These are phyloP conservation scores for Wickerhamiella azyma DNA, from an alignment of 805 yeast genomes.

Conservation along the genomic window DNA sequence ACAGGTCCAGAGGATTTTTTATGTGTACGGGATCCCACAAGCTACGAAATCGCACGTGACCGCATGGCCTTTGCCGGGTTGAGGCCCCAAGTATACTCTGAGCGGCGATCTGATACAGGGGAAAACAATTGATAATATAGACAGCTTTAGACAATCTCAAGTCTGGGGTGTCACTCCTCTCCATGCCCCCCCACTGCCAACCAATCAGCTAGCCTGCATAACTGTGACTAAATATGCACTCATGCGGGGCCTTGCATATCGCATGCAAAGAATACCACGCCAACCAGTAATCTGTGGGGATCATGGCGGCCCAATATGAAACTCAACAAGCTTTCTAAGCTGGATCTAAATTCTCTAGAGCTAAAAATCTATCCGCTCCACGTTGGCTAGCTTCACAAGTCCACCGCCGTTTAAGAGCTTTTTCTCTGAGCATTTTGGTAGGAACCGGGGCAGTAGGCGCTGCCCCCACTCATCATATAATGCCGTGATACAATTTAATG, in stretches of 20 bases:
- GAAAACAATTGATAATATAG: too few species aligned
- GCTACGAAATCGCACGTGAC: not conserved
- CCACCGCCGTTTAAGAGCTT: constrained; percentile 11
- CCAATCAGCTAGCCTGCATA: not conserved
- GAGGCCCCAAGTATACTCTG: too few species aligned
- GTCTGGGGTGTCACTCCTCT: not conserved
- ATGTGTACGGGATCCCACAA: not conserved
- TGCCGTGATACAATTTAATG: constrained; percentile 8
- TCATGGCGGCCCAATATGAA: too few species aligned
- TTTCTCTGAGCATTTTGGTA: constrained; percentile 11
- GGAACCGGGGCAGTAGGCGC: constrained; percentile 9
- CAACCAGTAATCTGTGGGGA: not conserved
- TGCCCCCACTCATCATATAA: constrained; percentile 7
- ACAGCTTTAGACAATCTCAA: not conserved
- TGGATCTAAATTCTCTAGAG: too few species aligned
- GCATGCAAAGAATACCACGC: too few species aligned
- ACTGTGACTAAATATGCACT: not conserved
- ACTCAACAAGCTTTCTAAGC: too few species aligned
- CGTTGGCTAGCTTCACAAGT: constrained; percentile 1
- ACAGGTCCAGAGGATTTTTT: too few species aligned
- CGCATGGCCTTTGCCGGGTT: too few species aligned
- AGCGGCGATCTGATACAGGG: too few species aligned
- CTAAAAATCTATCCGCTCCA: not conserved
- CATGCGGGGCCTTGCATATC: too few species aligned
- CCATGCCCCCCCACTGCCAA: too few species aligned